phyloP scores from a whole-genome alignment of 345 rosid genomes.

The Salix brachista region DNA sequence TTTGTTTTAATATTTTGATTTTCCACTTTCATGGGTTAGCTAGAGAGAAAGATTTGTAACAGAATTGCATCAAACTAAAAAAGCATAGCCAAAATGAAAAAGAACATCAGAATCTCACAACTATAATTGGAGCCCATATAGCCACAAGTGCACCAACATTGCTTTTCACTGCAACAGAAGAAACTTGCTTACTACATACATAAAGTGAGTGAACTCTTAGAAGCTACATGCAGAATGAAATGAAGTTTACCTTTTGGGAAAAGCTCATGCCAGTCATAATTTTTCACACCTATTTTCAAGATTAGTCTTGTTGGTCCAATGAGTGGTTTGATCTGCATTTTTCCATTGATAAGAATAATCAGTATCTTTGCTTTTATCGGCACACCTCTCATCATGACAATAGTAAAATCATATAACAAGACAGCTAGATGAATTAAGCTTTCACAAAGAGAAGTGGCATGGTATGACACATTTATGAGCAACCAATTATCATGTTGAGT shows the following conservation, averaged over 20 bases:
- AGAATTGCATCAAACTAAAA: background rate
- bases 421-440: background rate
- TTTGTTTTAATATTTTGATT: too few species aligned
- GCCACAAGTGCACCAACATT: conserved; percentile 91
- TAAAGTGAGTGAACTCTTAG: conserved; percentile 5
- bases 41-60: background rate
- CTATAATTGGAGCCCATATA: conserved; percentile 88
- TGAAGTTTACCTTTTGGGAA: conserved; percentile 64
- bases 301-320: conserved; percentile 77
- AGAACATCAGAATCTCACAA: conserved; percentile 50
- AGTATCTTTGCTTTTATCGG: background rate
- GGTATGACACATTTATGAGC: background rate
- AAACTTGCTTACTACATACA: conserved; percentile 18
- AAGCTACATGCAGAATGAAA: conserved; percentile 2
- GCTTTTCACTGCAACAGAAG: conserved; percentile 55
- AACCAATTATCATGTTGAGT: background rate
- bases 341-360: conserved; percentile 1
- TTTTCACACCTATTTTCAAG: conserved; percentile 61
- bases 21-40: too few species aligned
- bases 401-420: background rate
- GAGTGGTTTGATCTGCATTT: conserved; percentile 80
- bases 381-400: conserved; percentile 1
- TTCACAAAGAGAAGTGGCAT: background rate
- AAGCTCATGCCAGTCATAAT: conserved; percentile 83
- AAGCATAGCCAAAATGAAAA: background rate